Base-by-base conservation (phyloP, 768 basidiomycete genomes). In the Psilocybe sp. region DNA sequence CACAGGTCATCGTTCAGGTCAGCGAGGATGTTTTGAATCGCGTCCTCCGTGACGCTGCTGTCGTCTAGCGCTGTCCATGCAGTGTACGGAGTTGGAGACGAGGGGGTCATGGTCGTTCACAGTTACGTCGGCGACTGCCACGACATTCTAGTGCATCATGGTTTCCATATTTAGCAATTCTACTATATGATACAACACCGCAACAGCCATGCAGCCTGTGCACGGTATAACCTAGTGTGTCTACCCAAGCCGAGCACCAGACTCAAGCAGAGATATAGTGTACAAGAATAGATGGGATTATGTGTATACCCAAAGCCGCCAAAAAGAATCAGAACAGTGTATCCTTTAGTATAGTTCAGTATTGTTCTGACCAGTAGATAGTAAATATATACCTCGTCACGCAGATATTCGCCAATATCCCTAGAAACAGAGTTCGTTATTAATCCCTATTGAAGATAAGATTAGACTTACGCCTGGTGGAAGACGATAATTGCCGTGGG, bases 401-500 rank as follows among this genome's bases (percentile, higher is more conserved):
- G 85, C 28, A 99, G 73, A 66, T 98, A 99, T 75, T 99, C 97
- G 50, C 97, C 97, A 18, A 98, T 92, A 69, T 99, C 97, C 42
- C 93, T 97, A 62, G 40, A 28, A 47, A 53, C 36, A 40, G 38
- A 19, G 36, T 50, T 37, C 42, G 40, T 61, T 38, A 50, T 9
- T 40, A 49, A 40, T 39, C 47, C 38, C 42, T 13, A 32, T 50
- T n/a, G 11, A 20, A 32, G 23, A 40, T 51, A 33, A 50, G 31
- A 40, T 39, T 40, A 44, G 19, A 65, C 87, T 49, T 64, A 95
- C 92, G 97, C 89, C 74, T 99, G 97, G 64, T 98, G 97, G 71
- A 98, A 99, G 2, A 98, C 97, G 43, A 99, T 86, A 51, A 99
- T 98, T 6, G 91, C 85, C 18, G 95, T 98, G 18, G 97, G 97